Evolutionary conservation across 176 grass and related monocot genomes (phyloP).

Genomic region (Cymbopogon citratus): DNA sequence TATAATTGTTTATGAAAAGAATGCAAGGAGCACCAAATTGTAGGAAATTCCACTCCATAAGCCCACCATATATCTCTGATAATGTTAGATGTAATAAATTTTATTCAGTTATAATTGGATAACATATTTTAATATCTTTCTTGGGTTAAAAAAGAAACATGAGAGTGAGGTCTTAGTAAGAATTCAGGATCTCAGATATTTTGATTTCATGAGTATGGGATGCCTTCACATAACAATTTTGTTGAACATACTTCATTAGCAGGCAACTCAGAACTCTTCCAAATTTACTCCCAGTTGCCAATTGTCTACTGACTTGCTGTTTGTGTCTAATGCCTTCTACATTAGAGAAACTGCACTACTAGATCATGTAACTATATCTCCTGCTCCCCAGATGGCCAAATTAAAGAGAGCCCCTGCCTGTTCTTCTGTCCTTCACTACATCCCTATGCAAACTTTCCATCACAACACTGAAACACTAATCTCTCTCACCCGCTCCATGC

Average conservation of each 20-base stretch:
- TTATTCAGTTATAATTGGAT: background rate
- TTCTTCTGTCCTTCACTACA: background rate
- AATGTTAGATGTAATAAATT: background rate
- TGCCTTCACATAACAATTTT: background rate
- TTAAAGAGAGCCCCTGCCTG: background rate
- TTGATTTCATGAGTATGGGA: background rate
- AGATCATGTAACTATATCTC: background rate
- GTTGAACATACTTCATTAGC: background rate
- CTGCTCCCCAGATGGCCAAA: background rate
- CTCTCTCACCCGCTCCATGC: background rate
- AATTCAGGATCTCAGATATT: background rate
- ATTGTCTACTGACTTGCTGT: background rate
- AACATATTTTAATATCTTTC: background rate
- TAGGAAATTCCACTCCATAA: background rate
- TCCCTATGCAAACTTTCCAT: background rate
- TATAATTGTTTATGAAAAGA: background rate
- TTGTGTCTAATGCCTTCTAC: background rate
- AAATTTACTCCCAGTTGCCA: background rate
- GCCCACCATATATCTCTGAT: background rate
- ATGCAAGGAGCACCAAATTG: background rate
- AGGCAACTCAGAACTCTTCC: background rate
- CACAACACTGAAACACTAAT: background rate
- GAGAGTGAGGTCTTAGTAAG: background rate
- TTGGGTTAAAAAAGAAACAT: background rate
- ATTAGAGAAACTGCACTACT: background rate